Conservation (phyloP, 192 early-diverging fungal species). For the Podila clonocystis region DNA sequence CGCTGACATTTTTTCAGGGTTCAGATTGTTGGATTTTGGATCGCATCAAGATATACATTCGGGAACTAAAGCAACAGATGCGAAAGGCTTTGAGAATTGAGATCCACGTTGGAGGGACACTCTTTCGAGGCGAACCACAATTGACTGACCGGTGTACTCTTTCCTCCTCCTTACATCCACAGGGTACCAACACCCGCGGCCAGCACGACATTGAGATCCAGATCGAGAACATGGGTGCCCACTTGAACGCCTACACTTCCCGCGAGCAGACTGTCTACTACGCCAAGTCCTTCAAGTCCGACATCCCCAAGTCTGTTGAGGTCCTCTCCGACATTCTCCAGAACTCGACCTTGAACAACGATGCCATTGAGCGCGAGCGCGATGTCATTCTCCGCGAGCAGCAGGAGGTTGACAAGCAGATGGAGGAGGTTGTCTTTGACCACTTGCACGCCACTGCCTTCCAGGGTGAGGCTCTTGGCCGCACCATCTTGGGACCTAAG, state of each 20-base stretch:
- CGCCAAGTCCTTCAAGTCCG: constrained; percentile 91
- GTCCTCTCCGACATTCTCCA: constrained; percentile 96
- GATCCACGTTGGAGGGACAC: not conserved
- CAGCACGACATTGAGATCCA: constrained; percentile 93
- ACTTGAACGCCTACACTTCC: constrained; percentile 98
- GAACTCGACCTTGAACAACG: constrained; percentile 82
- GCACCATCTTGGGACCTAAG: constrained; percentile 93
- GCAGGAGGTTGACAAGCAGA: constrained; percentile 91
- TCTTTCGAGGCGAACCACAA: not conserved
- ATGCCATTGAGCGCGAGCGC: constrained; percentile 96
- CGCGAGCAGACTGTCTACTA: constrained; percentile 99
- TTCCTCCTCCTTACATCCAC: not conserved
- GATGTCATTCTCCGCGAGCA: constrained; percentile 97
- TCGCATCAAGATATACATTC: not conserved
- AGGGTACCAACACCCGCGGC: constrained; percentile 88
- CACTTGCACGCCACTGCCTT: constrained; percentile 97
- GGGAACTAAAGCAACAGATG: not conserved
- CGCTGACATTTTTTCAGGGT: not conserved
- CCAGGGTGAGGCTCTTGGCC: constrained; percentile 86
- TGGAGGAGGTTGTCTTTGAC: constrained; percentile 99
- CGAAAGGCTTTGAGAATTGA: not conserved
- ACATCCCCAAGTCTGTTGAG: constrained; percentile 90
- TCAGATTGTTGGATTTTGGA: not conserved
- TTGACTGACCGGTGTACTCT: not conserved
- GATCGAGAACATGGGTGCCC: constrained; percentile 99